Base-by-base conservation (phyloP, 768 basidiomycete genomes). In the Russula earlei region DNA sequence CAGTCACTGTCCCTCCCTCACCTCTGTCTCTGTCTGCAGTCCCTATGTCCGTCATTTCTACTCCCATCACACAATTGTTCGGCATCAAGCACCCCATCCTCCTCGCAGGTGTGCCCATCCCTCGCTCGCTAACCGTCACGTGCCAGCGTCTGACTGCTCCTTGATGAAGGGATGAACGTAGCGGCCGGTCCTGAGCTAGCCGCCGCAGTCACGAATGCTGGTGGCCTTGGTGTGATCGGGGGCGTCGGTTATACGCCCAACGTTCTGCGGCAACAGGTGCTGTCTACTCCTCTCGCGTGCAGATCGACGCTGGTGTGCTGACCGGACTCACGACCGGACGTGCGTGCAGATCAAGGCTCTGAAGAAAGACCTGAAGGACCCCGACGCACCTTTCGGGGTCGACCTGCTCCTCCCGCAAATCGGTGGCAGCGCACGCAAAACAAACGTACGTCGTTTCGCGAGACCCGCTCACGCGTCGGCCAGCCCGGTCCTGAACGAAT, bases 161-260 rank as follows among this genome's bases (percentile, higher is more conserved):
- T 36, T 25, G 19, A 5, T n/a, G 52, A 62, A 78, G 78, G 83
- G 29, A 82, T 81, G 81, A 83, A 83, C 60, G 80, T 82, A 15
- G 80, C 82, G 19, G 80, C 81, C 7, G 83, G 83, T 22, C 80
- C 92, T 17, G 91, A 93, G 68, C 81, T 94, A 24, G 92, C 91
- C 17, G 93, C 92, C 38, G 92, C 90, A 37, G 92, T 95, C 55
- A 91, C 90, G 42, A 96, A 95, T 65, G 93, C 91, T 25, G 92
- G 93, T 46, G 93, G 93, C 49, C 63, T 96, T 41, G 93, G 93
- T 60, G 91, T 95, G 49, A 91, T 97, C 58, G 93, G 93, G 36
- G 93, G 93, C 52, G 75, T 87, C 31, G 89, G 89, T 0, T 92
- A 86, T 67, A 90, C 91, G 3, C 87, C 87, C 20, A 87, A 86